Evolutionary conservation across 192 early-diverging fungal genomes (phyloP), one percentile per base, ranked within the genome.

Genomic region (Mortierella hygrophila): DNA sequence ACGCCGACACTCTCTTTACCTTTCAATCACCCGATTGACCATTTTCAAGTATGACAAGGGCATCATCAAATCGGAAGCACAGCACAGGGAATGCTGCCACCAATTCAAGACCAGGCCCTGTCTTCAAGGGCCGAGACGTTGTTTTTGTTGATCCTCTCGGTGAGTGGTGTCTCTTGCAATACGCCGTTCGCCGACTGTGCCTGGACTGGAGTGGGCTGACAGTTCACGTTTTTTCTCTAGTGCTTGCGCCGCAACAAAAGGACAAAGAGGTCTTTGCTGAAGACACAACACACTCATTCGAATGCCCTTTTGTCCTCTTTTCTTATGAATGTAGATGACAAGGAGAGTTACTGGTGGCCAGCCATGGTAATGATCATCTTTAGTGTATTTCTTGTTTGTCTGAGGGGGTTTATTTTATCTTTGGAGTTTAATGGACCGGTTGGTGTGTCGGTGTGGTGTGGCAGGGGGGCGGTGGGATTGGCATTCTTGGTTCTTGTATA

Each of bases 141-240:
- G 84, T 86, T 29, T 86, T 86, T 86, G 84, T 86, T 2, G 84
- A 86, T 74, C 84, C 84, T 26, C 84, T 86, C 38, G 84, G 84
- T 86, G 74, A 78, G 70, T 68, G 68, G 54, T 74, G 47, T 60
- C 6, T 29, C 29, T 40, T 18, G 52, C 26, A 29, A 11, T 21
- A 29, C 11, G 29, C 10, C n/a, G 26, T 63, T 32, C 44, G 60
- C 11, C 60, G 29, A 26, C 26, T 65, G 60, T 65, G 29, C 60
- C 60, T 65, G 26, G 11, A 26, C 13, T 29, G 10, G 29, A 3
- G 23, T 29, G 60, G 29, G 3, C 26, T 29, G 13, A 7, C 60
- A 11, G 29, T 15, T 3, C 13, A 65, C 37, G 0, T 20, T 65
- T 20, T 65, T 74, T 52, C 74, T 60, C 32, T 46, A 20, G 42